Evolutionary conservation across 495 filamentous ascomycete species (phyloP), one percentile per base, ranked within the genome.

Genomic region (Penicillium maclennaniae): DNA sequence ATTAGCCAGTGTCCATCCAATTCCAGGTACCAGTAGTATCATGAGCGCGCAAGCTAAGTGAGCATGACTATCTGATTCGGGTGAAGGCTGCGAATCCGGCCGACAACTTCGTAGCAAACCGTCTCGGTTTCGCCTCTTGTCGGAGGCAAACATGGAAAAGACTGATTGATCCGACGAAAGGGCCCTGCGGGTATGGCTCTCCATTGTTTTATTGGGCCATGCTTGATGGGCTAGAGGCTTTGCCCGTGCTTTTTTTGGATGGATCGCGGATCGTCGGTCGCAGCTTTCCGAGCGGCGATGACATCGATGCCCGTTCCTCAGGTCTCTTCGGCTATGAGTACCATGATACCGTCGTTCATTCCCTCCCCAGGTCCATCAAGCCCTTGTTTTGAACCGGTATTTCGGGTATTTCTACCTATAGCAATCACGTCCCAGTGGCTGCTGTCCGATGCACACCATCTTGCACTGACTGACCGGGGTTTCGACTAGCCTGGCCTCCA

Each of bases 401-500:
- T 26, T 23, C 42, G 42, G 42, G 21, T 14, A 15, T 44, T 44
- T 44, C 42, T 21, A 44, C 42, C 17, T 20, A 44, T 44, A 26
- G 42, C 16, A n/a, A 45, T 49, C 45, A 48, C 27, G 27, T 38
- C 43, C 20, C 39, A 31, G 10, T 10, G 38, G 12, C 16, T 25
- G 9, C 14, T 55, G 20, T n/a, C 43, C 34, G 39, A 31, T 41
- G 17, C 28, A 16, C 19, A 39, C 46, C 50, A 28, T 34, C 28
- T 34, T 26, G 31, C 31, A 20, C 25, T 41, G 40, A 16, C 31
- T 21, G 21, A 49, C 43, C 27, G 15, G 46, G 51, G 43, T 45
- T 36, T 23, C 42, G 52, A 39, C 37, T 47, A 60, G 37, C 19
- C 45, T 53, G 27, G 27, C 39, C 38, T 48, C 19, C 20, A 56